Percentiles rank a stretch among this genome's conserved stretches.
phyloP scores from a whole-genome alignment of 192 early-diverging fungal species.

The Gonapodya sp. region DNA sequence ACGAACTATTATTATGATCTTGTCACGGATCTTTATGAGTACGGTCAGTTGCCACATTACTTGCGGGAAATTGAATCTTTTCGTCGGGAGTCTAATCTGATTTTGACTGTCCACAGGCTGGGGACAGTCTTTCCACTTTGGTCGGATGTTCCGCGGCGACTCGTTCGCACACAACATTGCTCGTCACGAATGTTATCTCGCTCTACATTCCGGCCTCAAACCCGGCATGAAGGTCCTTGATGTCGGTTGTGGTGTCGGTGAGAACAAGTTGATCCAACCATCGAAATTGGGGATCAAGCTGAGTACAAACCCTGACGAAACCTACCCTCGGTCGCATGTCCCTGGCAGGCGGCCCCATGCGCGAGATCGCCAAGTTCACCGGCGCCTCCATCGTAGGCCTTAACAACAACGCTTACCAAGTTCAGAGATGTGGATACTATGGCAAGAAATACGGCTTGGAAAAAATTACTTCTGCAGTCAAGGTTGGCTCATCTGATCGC shows the following conservation, averaged over 20 bases:
- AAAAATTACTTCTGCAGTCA: conserved; percentile 12
- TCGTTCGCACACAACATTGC: conserved; percentile 71
- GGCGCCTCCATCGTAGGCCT: conserved; percentile 84
- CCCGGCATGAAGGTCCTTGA: conserved; percentile 31
- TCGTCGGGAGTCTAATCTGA: neutral
- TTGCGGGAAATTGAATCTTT: neutral
- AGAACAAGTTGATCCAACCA: no score
- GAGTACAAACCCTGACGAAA: conserved; percentile 6
- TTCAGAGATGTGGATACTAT: conserved; percentile 66
- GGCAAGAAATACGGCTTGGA: conserved; percentile 58
- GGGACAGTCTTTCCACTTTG: conserved; percentile 78
- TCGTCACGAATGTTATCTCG: conserved; percentile 86
- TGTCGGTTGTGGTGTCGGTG: conserved; percentile 92
- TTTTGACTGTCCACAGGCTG: neutral
- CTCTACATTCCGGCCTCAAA: conserved; percentile 58
- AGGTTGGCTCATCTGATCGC: conserved; percentile 50
- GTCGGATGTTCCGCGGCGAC: conserved; percentile 64
- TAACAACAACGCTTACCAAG: conserved; percentile 96
- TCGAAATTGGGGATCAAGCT: neutral
- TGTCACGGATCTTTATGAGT: conserved; percentile 7
- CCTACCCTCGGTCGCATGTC: conserved; percentile 8
- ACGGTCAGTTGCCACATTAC: neutral
- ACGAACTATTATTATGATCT: conserved; percentile 1
- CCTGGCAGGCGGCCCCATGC: conserved; percentile 68
- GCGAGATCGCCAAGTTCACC: conserved; percentile 84